Evolutionary conservation across 1,284 basidiomycete species (phyloP).

Genomic region (Termitomyces sp.): DNA sequence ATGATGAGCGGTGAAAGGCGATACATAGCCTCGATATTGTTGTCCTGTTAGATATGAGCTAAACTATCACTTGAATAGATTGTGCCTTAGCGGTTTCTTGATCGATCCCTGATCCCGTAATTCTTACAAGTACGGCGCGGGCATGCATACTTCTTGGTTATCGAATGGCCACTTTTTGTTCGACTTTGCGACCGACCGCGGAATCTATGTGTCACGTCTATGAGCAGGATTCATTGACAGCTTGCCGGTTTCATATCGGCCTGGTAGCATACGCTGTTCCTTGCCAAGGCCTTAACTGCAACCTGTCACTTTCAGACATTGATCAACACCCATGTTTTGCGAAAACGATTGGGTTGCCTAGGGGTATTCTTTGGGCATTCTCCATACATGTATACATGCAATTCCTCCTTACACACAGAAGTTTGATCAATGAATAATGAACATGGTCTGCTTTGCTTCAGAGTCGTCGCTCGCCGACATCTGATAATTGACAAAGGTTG

Average conservation of each 20-base stretch:
- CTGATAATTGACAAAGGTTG: not conserved
- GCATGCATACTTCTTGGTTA: not conserved
- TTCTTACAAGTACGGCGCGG: no score
- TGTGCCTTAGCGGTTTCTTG: no score
- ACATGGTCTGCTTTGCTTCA: no score
- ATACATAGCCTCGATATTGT: no score
- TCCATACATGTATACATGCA: not conserved
- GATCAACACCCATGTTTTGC: not conserved
- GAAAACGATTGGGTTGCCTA: not conserved
- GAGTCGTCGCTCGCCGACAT: no score
- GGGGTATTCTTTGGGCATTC: no score
- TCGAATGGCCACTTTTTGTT: not conserved
- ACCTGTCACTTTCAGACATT: not conserved
- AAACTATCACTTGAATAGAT: no score
- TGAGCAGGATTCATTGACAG: not conserved
- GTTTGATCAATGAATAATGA: not conserved
- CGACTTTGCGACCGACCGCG: not conserved
- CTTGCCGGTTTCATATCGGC: not conserved
- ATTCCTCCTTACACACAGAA: not conserved
- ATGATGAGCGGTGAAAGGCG: no score
- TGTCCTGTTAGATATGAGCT: no score
- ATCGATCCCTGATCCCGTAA: no score
- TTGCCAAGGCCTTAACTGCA: not conserved
- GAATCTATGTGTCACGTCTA: not conserved
- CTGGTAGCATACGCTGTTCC: not conserved